These are phyloP conservation scores for Capsicum chinense DNA, from an alignment of 257 asterid species.

Conservation along the genomic window DNA sequence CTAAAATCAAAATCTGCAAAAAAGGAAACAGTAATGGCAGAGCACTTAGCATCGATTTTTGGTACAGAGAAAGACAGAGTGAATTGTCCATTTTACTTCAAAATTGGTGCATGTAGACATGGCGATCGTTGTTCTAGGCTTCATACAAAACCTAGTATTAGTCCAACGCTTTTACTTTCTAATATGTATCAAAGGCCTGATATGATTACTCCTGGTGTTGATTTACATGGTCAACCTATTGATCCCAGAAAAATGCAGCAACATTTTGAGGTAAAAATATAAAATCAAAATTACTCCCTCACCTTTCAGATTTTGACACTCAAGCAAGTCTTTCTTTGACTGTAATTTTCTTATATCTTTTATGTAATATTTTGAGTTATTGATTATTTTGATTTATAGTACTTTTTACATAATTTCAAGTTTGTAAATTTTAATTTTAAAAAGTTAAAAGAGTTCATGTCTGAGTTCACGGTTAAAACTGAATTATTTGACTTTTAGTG, in stretches of 20 bases:
- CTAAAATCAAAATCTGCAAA: neutral
- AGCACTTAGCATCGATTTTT: conserved; percentile 41
- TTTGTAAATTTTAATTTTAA: too few relatives aligned
- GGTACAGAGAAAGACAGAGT: conserved; percentile 42
- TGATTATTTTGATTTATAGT: too few relatives aligned
- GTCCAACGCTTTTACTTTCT: conserved; percentile 37
- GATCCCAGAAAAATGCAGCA: conserved; percentile 41
- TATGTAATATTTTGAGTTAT: too few relatives aligned
- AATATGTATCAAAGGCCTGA: conserved; percentile 40
- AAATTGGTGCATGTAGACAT: conserved; percentile 46
- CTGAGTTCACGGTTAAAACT: too few relatives aligned
- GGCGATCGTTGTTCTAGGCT: conserved; percentile 42
- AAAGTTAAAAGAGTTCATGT: too few relatives aligned
- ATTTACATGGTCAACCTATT: conserved; percentile 40
- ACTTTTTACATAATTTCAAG: too few relatives aligned
- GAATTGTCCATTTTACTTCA: conserved; percentile 45
- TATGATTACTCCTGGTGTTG: conserved; percentile 42
- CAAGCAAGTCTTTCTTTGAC: too few relatives aligned
- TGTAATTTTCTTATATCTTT: too few relatives aligned
- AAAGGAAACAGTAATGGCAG: conserved; percentile 25
- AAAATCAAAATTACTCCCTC: too few relatives aligned
- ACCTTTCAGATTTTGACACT: too few relatives aligned
- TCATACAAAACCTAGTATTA: conserved; percentile 34
- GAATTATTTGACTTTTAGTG: too few relatives aligned
- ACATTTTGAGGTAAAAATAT: conserved; percentile 36